Conservation (phyloP, 805 yeast species). For the Sugiyamaella marilandica region DNA sequence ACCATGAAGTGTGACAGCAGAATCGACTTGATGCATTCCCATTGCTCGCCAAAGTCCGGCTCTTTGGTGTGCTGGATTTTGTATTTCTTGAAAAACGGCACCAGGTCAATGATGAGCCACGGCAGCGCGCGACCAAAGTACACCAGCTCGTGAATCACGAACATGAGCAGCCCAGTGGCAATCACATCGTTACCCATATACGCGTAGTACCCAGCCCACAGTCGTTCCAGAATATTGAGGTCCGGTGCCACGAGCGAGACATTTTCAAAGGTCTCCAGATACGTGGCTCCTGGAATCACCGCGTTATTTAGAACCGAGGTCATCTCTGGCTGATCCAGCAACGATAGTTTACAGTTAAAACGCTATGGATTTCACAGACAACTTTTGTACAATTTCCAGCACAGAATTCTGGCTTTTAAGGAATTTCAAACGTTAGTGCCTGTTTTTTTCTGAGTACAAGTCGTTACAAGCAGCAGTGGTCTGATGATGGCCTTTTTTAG, state of each 20-base stretch:
- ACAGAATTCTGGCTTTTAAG: too few relatives aligned
- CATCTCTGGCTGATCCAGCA: not conserved
- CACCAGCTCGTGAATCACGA: constrained; percentile 76
- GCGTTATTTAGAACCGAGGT: constrained; percentile 13
- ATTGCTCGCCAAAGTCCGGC: constrained; percentile 78
- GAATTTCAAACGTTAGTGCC: too few relatives aligned
- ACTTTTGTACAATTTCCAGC: too few relatives aligned
- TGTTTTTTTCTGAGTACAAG: too few relatives aligned
- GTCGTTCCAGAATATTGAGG: constrained; percentile 49
- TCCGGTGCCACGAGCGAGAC: constrained; percentile 3
- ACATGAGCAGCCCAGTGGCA: constrained; percentile 87
- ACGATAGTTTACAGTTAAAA: too few relatives aligned
- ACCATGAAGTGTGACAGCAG: constrained; percentile 82
- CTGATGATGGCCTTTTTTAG: too few relatives aligned
- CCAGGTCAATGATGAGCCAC: constrained; percentile 81
- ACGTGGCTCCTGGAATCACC: constrained; percentile 7
- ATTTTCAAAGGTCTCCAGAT: not conserved
- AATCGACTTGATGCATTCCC: constrained; percentile 87
- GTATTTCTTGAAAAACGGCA: constrained; percentile 79
- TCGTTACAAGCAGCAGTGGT: too few relatives aligned
- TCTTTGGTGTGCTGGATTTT: constrained; percentile 85
- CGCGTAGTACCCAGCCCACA: constrained; percentile 88
- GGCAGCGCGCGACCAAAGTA: constrained; percentile 92
- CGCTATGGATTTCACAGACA: too few relatives aligned
- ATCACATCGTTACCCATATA: constrained; percentile 81